Base-by-base conservation (phyloP, 2,329 filamentous ascomycete genomes). In the Beauveria medogensis region DNA sequence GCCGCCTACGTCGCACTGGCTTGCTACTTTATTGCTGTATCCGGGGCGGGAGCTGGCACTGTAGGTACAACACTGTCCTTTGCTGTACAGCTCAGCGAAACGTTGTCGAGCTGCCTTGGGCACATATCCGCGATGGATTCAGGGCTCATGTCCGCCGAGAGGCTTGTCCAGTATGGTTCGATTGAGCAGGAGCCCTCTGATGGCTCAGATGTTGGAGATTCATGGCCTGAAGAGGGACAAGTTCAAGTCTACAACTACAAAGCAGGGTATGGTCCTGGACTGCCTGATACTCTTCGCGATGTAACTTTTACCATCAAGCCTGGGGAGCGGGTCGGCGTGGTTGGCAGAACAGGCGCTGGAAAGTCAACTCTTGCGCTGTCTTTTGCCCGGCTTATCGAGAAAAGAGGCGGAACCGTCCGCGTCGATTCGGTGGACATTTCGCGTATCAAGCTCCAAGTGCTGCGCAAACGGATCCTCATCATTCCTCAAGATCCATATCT, bases 401-500 rank as follows among this genome's bases (percentile, higher is more conserved):
- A 22, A 18, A 48, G 57, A 41, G 10, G 10, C 14, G 48, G 48
- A 8, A n/a, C 8, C 14, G 47, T 59, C 20, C 2, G 3, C n/a
- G 46, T 59, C 20, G 57, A 53, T 16, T 46, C 37, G 7, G 40
- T 54, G 1, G 57, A 59, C 20, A 87, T 90, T 60, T 83, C 84
- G 8, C 84, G 80, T 64, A 81, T 90, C 68, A 82, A 79, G 54
- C 77, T 90, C 0, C 78, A 85, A 55, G 82, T 87, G 52, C 77
- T 91, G 3, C 82, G 88, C n/a, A 83, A 81, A 20, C 78, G 86
- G 0, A 73, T 91, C 0, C 85, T 86, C 34, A 90, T 91, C 67
- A 90, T 91, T 57, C 87, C 88, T 0, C 85, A 74, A 70, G 87
- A 91, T 66, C 88, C 88, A 0, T 85, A 90, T 1, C 78, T 91